Base-by-base conservation (phyloP, 352 stramenopile species). In the Pythium aquatile region DNA sequence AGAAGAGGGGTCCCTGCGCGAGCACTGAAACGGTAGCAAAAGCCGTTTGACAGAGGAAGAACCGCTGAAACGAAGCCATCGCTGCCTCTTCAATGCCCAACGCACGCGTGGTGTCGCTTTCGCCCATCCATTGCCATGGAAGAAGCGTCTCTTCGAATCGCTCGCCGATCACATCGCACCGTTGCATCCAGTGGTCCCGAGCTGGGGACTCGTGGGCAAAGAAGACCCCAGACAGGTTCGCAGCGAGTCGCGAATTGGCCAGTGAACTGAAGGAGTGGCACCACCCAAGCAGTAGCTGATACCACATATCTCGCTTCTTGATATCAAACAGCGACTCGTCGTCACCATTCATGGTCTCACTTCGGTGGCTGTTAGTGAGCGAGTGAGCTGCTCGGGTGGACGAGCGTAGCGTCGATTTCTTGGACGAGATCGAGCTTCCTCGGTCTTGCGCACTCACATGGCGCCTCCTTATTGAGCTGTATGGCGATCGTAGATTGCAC, bases 121-220 rank as follows among this genome's bases (percentile, higher is more conserved):
- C 77, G 40, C 89, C 79, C 5, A 87, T 14, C 83, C 83, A 90
- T 20, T 83, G 58, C 66, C 75, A 85, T 4, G 80, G 70, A 16
- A 79, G 44, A 1, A 75, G 16, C 2, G 74, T 62, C 33, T 39
- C 59, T 1, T 61, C 72, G 47, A 68, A 39, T 11, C 55, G 55
- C 8, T 79, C 69, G 0, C 66, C 66, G 35, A 77, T 62, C 0
- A 91, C 77, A 57, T 90, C 80, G 14, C 74, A 81, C 4, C 69
- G 66, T 24, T 81, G 56, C 46, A 75, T 64, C 80, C 80, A 91
- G 28, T 68, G 26, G 24, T 68, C 63, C 35, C 73, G 68, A 1
- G 79, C 37, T 13, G 60, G 69, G 0, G 55, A 74, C 10, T 62
- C 47, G 13, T 39, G 24, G 0, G 49, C 16, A 40, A 90, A 65